Base-by-base conservation (phyloP, 768 basidiomycete genomes). In the Termitomyces sp. region DNA sequence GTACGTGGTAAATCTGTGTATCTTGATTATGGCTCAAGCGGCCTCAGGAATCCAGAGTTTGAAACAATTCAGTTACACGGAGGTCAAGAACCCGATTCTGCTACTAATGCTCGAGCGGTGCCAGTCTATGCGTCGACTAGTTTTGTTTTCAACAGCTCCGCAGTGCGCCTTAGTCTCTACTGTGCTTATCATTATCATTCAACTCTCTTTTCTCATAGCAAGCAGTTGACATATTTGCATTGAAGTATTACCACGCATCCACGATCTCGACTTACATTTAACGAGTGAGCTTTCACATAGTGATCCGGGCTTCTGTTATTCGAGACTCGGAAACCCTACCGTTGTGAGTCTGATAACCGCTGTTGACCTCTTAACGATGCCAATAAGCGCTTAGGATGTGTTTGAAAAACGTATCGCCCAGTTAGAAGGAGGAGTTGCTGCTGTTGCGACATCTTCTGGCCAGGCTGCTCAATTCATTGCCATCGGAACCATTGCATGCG, bases 61-160 rank as follows among this genome's bases (percentile, higher is more conserved):
- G 88, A 92, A 61, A 91, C 88, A 1, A 74, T 91, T 50, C 88
- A 90, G 69, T 75, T 92, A 3, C 90, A 93, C 66, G 90, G 82
- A 13, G 90, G 90, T 1, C 86, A 90, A 59, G 73, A 69, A 12
- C 77, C 80, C 10, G 87, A 88, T 69, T 68, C 80, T 0, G 67
- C 83, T 1, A 88, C 86, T 0, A 84, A 87, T 53, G 86, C 91
- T 1, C 81, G 90, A 1, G 90, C 90, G 1, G 81, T 83, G 0
- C 90, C 90, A 0, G 91, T 93, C 65, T 90, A 90, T 57, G 83
- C 87, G 0, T 74, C 85, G 12, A 85, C 87, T 1, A 84, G 83
- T 62, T 90, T 84, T 24, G 3, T n/a, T 14, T 53, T 48, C 53
- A 43, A 43, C 1, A 24, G 26, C 27, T 54, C 46, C 31, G 20